Conservation (phyloP, 108 stramenopile genomes). For the Cyclotella choctawhatcheeana region DNA sequence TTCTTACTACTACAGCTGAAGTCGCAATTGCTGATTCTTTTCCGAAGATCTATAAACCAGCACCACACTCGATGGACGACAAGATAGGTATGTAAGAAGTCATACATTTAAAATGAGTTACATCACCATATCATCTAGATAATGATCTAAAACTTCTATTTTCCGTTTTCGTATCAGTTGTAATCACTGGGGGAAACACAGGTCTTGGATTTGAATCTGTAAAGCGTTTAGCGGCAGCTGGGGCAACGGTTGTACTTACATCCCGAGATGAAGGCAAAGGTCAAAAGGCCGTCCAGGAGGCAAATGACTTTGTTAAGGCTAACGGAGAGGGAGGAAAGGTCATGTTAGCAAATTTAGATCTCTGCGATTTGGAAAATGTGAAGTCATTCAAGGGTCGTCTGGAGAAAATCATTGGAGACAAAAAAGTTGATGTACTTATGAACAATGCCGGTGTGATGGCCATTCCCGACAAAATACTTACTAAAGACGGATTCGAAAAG, state of each 20-base stretch:
- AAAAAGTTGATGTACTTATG: constrained; percentile 67
- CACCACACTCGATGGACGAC: constrained; percentile 51
- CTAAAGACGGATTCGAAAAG: constrained; percentile 69
- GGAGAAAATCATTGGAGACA: constrained; percentile 29
- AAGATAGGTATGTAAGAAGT: constrained; percentile 31
- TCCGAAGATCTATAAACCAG: constrained; percentile 46
- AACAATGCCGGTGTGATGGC: constrained; percentile 87
- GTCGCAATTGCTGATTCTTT: constrained; percentile 14
- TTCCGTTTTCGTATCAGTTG: constrained; percentile 25
- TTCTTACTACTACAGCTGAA: background rate
- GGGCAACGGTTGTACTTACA: constrained; percentile 77
- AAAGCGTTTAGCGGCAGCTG: constrained; percentile 62
- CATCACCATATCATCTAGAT: background rate
- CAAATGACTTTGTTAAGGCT: constrained; percentile 36
- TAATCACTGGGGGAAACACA: constrained; percentile 75
- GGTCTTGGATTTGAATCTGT: constrained; percentile 82
- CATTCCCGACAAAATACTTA: constrained; percentile 52
- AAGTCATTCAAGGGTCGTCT: constrained; percentile 44
- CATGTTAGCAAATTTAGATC: constrained; percentile 34
- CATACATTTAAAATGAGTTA: too few relatives aligned
- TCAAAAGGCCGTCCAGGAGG: constrained; percentile 46
- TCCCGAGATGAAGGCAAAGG: constrained; percentile 55
- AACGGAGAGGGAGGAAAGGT: constrained; percentile 38
- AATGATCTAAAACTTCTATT: constrained; percentile 1
- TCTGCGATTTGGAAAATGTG: constrained; percentile 54